A percentile compares a stretch with the other conserved stretches of the same genome.
Evolutionary conservation across 2,329 filamentous ascomycete species (phyloP).

Genomic region (Xylaria sp.): DNA sequence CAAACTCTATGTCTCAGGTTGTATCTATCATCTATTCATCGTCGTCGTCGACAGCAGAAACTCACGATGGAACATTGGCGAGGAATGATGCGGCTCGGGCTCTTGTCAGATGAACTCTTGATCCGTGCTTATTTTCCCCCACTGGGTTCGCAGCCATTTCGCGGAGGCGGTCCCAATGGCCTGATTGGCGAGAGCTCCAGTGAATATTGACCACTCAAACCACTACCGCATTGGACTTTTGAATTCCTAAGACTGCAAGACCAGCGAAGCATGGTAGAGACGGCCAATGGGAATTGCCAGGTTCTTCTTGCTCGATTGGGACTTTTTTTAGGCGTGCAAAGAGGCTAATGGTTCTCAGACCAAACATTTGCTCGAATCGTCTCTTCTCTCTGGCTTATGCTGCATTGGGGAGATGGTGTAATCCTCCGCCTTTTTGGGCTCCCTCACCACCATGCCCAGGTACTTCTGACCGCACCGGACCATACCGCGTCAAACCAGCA

Average conservation of each 20-base stretch:
- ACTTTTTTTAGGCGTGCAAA: constrained; percentile 39
- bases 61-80: constrained; percentile 31
- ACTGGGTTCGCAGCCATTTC: constrained; percentile 37
- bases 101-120: constrained; percentile 50
- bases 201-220: constrained; percentile 47
- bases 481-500: not conserved
- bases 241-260: constrained; percentile 43
- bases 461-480: not conserved
- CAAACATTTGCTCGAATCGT: constrained; percentile 35
- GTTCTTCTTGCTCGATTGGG: constrained; percentile 34
- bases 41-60: constrained; percentile 17
- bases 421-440: constrained; percentile 12
- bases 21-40: constrained; percentile 8
- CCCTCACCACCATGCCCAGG: constrained; percentile 22
- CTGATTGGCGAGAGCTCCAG: constrained; percentile 50
- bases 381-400: constrained; percentile 4
- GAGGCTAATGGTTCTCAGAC: constrained; percentile 47
- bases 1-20: constrained; percentile 2
- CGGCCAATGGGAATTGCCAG: constrained; percentile 43
- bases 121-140: constrained; percentile 50
- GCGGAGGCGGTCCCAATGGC: constrained; percentile 40
- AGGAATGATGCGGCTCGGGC: constrained; percentile 44
- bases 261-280: constrained; percentile 41
- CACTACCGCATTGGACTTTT: constrained; percentile 43
- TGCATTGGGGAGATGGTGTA: constrained; percentile 6